Evolutionary conservation across 2,329 filamentous ascomycete species (phyloP).

Genomic region (Paecilomyces formosus): DNA sequence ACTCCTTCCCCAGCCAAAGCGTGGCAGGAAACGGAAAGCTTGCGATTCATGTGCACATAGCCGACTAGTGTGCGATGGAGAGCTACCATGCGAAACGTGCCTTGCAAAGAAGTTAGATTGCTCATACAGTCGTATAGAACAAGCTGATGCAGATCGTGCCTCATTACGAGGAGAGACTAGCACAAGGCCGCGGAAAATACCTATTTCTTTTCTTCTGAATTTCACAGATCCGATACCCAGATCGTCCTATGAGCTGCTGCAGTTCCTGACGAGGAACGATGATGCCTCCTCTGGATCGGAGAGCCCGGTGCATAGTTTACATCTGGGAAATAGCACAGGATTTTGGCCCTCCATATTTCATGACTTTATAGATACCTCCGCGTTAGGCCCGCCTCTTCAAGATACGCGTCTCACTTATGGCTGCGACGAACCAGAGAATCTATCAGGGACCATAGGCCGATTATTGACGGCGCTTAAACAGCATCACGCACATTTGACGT

Average conservation of each 20-base stretch:
- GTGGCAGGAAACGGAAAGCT: constrained; percentile 1
- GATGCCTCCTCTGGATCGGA: background rate
- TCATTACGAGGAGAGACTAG: background rate
- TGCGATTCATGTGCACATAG: background rate
- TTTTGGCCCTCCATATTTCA: background rate
- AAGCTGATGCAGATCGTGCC: background rate
- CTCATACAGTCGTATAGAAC: background rate
- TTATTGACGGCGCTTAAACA: background rate
- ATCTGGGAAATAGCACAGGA: background rate
- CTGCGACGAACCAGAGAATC: background rate
- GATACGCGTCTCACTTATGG: background rate
- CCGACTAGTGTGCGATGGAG: background rate
- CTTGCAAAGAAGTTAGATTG: background rate
- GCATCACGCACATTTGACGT: background rate
- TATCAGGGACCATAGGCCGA: background rate
- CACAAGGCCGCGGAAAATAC: background rate
- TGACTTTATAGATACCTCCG: background rate
- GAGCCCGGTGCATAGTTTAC: background rate
- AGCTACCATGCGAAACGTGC: background rate
- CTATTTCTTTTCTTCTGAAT: background rate
- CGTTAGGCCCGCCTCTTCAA: background rate
- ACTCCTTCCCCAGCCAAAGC: background rate
- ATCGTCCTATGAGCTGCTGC: background rate
- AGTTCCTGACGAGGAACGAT: background rate
- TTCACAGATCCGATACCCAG: background rate